Percentiles rank a stretch among this genome's conserved stretches.
Evolutionary conservation across 768 basidiomycete species (phyloP).

Genomic region (Tricholoma furcatifolium): DNA sequence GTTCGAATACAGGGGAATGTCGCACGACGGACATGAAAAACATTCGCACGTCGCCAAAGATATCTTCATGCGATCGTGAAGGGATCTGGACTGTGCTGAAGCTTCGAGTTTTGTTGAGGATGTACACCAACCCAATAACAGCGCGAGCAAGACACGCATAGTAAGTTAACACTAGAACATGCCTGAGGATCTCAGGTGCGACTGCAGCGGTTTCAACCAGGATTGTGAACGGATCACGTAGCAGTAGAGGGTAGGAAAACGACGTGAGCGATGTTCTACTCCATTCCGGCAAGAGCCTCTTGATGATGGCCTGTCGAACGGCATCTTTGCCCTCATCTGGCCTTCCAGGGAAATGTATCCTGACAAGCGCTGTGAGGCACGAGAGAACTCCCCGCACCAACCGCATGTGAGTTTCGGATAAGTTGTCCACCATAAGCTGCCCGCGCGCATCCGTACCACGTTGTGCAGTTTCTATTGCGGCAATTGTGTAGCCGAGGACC

Average conservation of each 20-base stretch:
- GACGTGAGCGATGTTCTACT: constrained; percentile 81
- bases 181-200: constrained; percentile 84
- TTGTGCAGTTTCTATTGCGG: constrained; percentile 76
- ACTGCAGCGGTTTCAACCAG: constrained; percentile 90
- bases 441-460: constrained; percentile 57
- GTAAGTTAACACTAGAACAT: constrained; percentile 86
- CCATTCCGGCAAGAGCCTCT: constrained; percentile 89
- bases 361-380: constrained; percentile 64
- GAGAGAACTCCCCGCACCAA: constrained; percentile 78
- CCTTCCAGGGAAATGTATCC: constrained; percentile 65
- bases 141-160: constrained; percentile 88
- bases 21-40: constrained; percentile 91
- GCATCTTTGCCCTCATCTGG: constrained; percentile 76
- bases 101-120: constrained; percentile 70
- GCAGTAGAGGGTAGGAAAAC: constrained; percentile 81
- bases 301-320: constrained; percentile 83
- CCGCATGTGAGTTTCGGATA: constrained; percentile 74
- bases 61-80: constrained; percentile 55
- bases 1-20: constrained; percentile 85
- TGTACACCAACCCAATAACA: constrained; percentile 82
- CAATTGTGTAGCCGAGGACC: constrained; percentile 84
- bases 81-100: constrained; percentile 43
- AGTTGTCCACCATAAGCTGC: constrained; percentile 64
- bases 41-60: constrained; percentile 85
- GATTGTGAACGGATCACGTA: constrained; percentile 87